phyloP scores from a whole-genome alignment of 441 rosid species.

The Mallotus repandus region DNA sequence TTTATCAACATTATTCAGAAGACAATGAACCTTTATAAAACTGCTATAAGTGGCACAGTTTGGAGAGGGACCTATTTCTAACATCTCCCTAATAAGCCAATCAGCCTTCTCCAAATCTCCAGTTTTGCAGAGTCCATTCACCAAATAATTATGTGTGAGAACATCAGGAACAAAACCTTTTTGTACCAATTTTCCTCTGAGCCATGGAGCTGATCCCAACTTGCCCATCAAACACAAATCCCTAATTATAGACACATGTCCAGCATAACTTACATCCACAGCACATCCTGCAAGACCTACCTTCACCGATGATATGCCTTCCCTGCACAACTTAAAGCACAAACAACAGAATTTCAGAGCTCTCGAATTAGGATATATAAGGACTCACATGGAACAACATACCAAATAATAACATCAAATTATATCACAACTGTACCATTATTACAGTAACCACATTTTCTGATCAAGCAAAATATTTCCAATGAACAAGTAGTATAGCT shows the following conservation, averaged over 20 bases:
- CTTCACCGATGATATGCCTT: slow-evolving; percentile 33
- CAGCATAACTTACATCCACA: slow-evolving; percentile 29
- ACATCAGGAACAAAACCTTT: slow-evolving; percentile 55
- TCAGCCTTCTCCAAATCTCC: slow-evolving; percentile 51
- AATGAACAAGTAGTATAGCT: neutral
- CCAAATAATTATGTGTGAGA: slow-evolving; percentile 59
- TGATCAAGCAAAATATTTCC: neutral
- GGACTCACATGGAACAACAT: neutral
- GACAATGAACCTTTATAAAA: slow-evolving; percentile 57
- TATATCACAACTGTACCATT: neutral
- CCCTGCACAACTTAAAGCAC: slow-evolving; percentile 40
- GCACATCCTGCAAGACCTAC: slow-evolving; percentile 20
- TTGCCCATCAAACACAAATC: slow-evolving; percentile 59
- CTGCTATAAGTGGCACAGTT: slow-evolving; percentile 58
- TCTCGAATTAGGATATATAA: neutral
- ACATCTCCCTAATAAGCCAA: slow-evolving; percentile 59
- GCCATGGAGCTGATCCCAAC: slow-evolving; percentile 57
- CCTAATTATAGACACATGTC: slow-evolving; percentile 36
- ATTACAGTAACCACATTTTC: neutral
- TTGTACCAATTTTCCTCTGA: slow-evolving; percentile 50
- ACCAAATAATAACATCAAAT: neutral
- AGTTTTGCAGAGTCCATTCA: slow-evolving; percentile 53
- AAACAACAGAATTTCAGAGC: slow-evolving; percentile 1
- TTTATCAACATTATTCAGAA: slow-evolving; percentile 42
- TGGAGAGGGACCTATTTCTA: slow-evolving; percentile 61